Evolutionary conservation across 2,329 filamentous ascomycete genomes (phyloP).

Genomic region (Pseudogymnoascus sp.): DNA sequence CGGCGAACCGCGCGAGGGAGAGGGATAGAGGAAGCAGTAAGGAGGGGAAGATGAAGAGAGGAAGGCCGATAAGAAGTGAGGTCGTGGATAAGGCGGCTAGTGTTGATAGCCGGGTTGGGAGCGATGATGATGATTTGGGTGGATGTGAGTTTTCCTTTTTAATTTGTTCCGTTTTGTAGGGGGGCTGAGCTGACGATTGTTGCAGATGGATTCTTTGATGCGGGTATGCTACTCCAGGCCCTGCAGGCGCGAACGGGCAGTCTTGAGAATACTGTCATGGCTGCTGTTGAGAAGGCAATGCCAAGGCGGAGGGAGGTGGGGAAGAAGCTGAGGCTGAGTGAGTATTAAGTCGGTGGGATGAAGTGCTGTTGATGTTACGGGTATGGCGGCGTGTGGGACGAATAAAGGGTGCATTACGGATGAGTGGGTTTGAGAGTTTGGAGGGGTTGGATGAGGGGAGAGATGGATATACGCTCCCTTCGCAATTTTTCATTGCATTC

Average conservation of each 20-base stretch:
- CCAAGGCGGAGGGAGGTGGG: slow-evolving; percentile 59
- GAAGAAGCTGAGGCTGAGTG: slow-evolving; percentile 62
- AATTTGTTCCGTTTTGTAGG: slow-evolving; percentile 15
- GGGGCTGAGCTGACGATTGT: slow-evolving; percentile 10
- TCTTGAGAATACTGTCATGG: slow-evolving; percentile 29
- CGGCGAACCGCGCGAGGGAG: slow-evolving; percentile 51
- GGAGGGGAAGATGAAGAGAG: slow-evolving; percentile 56
- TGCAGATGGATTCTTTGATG: slow-evolving; percentile 92
- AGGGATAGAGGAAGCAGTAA: slow-evolving; percentile 14
- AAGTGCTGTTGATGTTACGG: neutral
- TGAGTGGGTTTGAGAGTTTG: neutral
- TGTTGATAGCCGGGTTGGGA: slow-evolving; percentile 59
- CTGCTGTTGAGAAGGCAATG: slow-evolving; percentile 39
- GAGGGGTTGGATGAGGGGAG: neutral
- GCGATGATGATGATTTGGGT: slow-evolving; percentile 82
- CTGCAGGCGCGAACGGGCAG: slow-evolving; percentile 63
- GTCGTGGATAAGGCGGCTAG: slow-evolving; percentile 33
- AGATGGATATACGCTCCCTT: neutral
- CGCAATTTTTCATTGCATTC: neutral
- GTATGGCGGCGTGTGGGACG: neutral
- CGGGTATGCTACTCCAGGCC: slow-evolving; percentile 85
- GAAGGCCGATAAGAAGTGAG: slow-evolving; percentile 59
- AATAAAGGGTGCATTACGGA: neutral
- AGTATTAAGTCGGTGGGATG: slow-evolving; percentile 42
- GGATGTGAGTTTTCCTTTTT: slow-evolving; percentile 63